These are phyloP conservation scores for Diutina sp. DNA, from an alignment of 1,139 yeast genomes.

Conservation along the genomic window DNA sequence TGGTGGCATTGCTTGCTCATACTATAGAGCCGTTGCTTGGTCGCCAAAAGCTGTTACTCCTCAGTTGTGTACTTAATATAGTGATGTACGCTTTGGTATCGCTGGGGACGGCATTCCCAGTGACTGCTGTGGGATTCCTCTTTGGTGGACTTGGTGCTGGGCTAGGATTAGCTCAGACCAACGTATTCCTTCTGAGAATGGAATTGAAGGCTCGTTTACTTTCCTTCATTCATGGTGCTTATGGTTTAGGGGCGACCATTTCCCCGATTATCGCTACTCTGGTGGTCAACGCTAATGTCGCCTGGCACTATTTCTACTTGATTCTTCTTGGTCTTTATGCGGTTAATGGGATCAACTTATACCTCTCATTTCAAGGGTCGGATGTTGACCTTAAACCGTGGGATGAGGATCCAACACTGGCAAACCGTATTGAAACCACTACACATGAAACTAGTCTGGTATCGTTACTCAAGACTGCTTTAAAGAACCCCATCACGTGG, in stretches of 20 bases:
- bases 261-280: constrained; percentile 48
- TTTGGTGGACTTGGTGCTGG: constrained; percentile 53
- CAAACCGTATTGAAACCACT: constrained; percentile 2
- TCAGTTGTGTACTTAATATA: constrained; percentile 22
- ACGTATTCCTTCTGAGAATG: constrained; percentile 41
- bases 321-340: constrained; percentile 30
- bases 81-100: constrained; percentile 28
- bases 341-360: constrained; percentile 14
- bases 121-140: constrained; percentile 39
- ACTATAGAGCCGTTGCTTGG: constrained; percentile 27
- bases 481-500: constrained; percentile 39
- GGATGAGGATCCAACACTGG: constrained; percentile 9
- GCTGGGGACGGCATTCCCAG: constrained; percentile 22
- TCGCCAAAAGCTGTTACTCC: constrained; percentile 19
- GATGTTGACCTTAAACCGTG: constrained; percentile 28
- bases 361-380: constrained; percentile 26
- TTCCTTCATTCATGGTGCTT: constrained; percentile 44
- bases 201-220: constrained; percentile 36
- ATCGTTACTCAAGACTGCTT: constrained; percentile 10
- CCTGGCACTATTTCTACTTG: constrained; percentile 43
- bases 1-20: constrained; percentile 23
- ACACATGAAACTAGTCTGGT: neutral
- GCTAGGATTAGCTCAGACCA: constrained; percentile 40
- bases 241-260: constrained; percentile 52
- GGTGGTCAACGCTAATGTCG: constrained; percentile 30